Conservation (phyloP, 306 rosid genomes). For the Notholithocarpus densiflorus region DNA sequence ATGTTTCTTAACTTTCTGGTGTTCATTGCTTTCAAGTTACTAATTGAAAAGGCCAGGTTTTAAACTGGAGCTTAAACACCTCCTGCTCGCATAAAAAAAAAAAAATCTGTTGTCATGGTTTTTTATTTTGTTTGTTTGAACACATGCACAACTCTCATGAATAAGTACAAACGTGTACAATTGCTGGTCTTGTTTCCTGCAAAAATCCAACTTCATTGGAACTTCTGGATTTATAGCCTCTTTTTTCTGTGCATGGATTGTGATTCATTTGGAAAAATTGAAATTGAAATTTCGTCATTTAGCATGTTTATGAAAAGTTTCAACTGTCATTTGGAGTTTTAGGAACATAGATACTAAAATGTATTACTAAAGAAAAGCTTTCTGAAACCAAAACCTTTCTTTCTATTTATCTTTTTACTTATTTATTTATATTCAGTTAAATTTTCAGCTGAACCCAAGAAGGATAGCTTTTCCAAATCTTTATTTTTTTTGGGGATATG, state of each 20-base stretch:
- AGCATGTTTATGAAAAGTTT: neutral
- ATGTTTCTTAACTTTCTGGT: neutral
- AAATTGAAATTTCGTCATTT: neutral
- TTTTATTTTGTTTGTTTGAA: neutral
- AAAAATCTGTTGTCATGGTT: neutral
- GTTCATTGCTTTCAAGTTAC: neutral
- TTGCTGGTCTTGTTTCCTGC: neutral
- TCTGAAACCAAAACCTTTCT: neutral
- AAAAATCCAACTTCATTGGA: neutral
- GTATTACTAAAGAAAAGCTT: neutral
- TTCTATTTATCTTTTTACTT: neutral
- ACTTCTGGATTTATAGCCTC: neutral
- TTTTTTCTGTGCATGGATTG: neutral
- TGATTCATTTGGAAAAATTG: neutral
- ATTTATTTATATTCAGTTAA: neutral
- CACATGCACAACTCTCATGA: neutral
- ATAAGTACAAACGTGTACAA: neutral
- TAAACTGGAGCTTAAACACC: neutral
- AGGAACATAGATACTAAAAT: neutral
- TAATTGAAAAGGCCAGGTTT: neutral
- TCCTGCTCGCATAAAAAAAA: constrained; percentile 7
- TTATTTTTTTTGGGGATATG: too few relatives aligned
- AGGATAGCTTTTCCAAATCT: neutral
- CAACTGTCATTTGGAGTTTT: neutral
- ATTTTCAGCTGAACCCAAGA: neutral